phyloP scores from a whole-genome alignment of 2,329 filamentous ascomycete species.

The Beauveria sp. region DNA sequence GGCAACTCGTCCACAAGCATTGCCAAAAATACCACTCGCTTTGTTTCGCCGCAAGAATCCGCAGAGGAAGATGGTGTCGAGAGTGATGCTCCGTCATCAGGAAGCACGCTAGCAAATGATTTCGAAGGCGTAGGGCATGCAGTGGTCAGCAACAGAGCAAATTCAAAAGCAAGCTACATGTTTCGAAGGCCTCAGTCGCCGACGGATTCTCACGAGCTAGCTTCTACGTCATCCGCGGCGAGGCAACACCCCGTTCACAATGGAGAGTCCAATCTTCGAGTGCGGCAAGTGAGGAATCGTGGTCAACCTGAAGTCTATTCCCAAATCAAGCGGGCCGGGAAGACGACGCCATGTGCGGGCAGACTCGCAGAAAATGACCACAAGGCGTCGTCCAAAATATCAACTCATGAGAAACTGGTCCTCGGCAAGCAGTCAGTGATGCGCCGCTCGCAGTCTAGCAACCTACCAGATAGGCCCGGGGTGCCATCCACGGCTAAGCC shows the following conservation, averaged over 20 bases:
- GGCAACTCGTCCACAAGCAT: conserved; percentile 45
- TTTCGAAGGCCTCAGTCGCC: background rate
- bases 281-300: background rate
- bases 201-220: background rate
- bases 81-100: conserved; percentile 22
- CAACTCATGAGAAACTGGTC: background rate
- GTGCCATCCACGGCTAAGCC: conserved; percentile 14
- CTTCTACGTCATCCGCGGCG: background rate
- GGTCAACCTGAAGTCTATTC: background rate
- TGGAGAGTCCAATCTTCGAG: background rate
- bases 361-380: background rate
- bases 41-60: conserved; percentile 46
- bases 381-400: background rate
- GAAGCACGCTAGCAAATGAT: conserved; percentile 28
- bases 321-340: background rate
- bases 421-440: conserved; percentile 15
- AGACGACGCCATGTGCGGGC: background rate
- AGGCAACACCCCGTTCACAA: background rate
- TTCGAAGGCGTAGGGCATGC: conserved; percentile 15
- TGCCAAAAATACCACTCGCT: conserved; percentile 53
- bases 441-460: conserved; percentile 20
- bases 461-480: conserved; percentile 12
- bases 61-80: conserved; percentile 32
- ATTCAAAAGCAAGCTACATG: background rate
- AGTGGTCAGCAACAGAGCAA: background rate